Evolutionary conservation across 2,329 filamentous ascomycete species (phyloP).

Genomic region (Metarhizium brunneum): DNA sequence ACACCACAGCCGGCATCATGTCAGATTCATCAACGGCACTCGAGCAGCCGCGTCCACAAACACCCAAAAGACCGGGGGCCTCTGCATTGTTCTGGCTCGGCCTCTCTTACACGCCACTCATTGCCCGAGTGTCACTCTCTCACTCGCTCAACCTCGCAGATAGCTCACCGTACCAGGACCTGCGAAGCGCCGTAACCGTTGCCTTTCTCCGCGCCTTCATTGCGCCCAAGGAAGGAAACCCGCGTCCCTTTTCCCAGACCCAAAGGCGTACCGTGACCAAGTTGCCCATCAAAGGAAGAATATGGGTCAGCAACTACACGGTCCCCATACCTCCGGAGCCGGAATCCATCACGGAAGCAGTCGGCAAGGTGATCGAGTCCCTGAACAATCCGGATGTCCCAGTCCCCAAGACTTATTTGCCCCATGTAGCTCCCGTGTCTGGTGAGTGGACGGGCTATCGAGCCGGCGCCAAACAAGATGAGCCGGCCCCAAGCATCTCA

Average conservation of each 20-base stretch:
- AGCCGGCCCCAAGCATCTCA: conserved; percentile 43
- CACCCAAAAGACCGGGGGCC: neutral
- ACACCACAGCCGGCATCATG: neutral
- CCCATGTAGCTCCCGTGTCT: conserved; percentile 48
- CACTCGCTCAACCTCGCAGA: conserved; percentile 61
- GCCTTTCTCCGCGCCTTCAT: conserved; percentile 62
- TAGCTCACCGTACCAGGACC: conserved; percentile 66
- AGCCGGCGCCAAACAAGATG: conserved; percentile 37
- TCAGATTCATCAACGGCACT: neutral
- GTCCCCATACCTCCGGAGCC: conserved; percentile 49
- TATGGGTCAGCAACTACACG: conserved; percentile 71
- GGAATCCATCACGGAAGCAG: conserved; percentile 41
- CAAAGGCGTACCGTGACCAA: conserved; percentile 57
- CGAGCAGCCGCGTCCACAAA: neutral
- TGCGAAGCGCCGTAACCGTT: conserved; percentile 65
- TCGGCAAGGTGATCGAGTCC: conserved; percentile 44
- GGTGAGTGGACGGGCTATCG: conserved; percentile 72
- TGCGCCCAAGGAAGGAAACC: conserved; percentile 24
- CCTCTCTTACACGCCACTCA: conserved; percentile 53
- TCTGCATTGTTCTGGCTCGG: conserved; percentile 26
- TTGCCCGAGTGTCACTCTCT: conserved; percentile 35
- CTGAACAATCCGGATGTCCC: conserved; percentile 10
- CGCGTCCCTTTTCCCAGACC: conserved; percentile 44
- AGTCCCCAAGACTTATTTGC: conserved; percentile 23
- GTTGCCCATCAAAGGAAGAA: conserved; percentile 61